Conservation (phyloP, 2,329 filamentous ascomycete genomes). For the Erysiphe pulchra region DNA sequence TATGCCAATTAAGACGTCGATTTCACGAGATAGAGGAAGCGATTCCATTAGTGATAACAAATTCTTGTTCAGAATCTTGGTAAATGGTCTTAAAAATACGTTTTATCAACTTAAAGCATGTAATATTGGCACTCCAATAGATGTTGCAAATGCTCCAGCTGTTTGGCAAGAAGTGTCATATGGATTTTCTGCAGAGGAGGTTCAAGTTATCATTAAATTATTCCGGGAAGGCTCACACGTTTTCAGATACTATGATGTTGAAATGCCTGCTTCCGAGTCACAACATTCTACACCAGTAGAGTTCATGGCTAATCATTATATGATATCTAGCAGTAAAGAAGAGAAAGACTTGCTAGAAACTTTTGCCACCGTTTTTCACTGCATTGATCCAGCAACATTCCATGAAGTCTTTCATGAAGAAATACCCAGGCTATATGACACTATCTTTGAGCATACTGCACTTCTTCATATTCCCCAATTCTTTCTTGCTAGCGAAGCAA, state of each 20-base stretch:
- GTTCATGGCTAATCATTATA: constrained; percentile 83
- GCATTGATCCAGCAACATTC: constrained; percentile 92
- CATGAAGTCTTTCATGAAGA: constrained; percentile 96
- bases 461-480: constrained; percentile 92
- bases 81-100: constrained; percentile 87
- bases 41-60: constrained; percentile 94
- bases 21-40: constrained; percentile 63
- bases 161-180: constrained; percentile 94
- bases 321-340: constrained; percentile 79
- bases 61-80: constrained; percentile 86
- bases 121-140: constrained; percentile 49
- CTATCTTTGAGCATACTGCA: constrained; percentile 91
- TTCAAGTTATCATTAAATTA: constrained; percentile 84
- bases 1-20: constrained; percentile 86
- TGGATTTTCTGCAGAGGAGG: constrained; percentile 91
- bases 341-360: constrained; percentile 94
- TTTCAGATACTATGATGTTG: constrained; percentile 88
- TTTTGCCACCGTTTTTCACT: constrained; percentile 95
- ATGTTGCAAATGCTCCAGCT: constrained; percentile 49
- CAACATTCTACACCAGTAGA: constrained; percentile 64
- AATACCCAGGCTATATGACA: constrained; percentile 86
- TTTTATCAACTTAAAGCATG: constrained; percentile 87
- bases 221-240: constrained; percentile 92
- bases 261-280: constrained; percentile 47
- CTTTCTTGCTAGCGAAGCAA: constrained; percentile 94